Base-by-base conservation (phyloP, 2,329 filamentous ascomycete species). In the Cladosporium austrohemisphaericum region DNA sequence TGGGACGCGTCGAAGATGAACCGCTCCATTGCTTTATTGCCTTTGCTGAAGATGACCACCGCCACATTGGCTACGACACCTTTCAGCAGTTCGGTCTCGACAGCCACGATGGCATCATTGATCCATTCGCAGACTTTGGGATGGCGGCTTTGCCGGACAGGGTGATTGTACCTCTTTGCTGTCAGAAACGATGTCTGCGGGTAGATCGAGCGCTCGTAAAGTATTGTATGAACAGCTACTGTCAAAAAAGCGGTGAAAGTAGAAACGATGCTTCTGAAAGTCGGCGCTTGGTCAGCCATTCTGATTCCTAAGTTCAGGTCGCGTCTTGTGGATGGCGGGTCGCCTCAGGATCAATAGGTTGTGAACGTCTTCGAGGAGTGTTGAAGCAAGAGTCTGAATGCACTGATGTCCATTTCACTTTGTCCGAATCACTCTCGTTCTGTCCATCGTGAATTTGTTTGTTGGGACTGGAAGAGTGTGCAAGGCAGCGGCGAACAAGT, bases 61-160 rank as follows among this genome's bases (percentile, higher is more conserved):
- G 71, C 76, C 54, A 83, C 74, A 47, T 72, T 71, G 23, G 76
- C 72, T 28, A 82, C 76, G 49, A 70, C 72, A 56, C 77, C 75
- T 65, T 67, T 77, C 40, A 86, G 76, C 28, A 95, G 76, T 70
- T 94, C 85, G 3, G 73, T 75, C 52, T 80, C 76, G 18, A 90
- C 79, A 28, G 88, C 85, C 54, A 82, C 73, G 33, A 93, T 80
- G 57, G 90, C 88, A 65, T 93, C 86, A 63, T 77, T 80, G 68
- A 95, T 83, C 86, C 91, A 96, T 60, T 81, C 74, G 75, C 88
- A 94, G 56, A 95, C 86, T 59, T 81, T 80, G 0, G 91, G 88
- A 68, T 95, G 90, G 51, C 90, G 85, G 52, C 83, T 92, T 66
- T 95, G 90, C 60, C 86, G 85, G 37, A 94, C 85, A 23, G 88